Evolutionary conservation across 2,329 filamentous ascomycete species (phyloP).

Genomic region (Pyrenophora tritici-repentis): DNA sequence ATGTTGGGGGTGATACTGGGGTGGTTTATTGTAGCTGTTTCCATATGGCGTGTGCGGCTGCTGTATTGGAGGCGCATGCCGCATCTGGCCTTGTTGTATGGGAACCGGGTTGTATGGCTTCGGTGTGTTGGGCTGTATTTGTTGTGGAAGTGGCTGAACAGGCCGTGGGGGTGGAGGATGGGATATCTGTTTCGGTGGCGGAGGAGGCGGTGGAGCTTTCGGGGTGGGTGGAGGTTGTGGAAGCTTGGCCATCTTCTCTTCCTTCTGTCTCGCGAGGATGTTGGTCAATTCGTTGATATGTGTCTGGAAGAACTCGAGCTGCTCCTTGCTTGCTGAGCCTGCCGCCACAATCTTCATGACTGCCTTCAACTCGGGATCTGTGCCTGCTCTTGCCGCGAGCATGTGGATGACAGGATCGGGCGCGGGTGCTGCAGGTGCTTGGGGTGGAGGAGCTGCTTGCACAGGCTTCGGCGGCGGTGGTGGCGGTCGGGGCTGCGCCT

Average conservation of each 20-base stretch:
- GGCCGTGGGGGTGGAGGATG: conserved; percentile 22
- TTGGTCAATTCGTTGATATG: conserved; percentile 79
- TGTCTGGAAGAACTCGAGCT: conserved; percentile 75
- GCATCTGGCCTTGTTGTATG: conserved; percentile 16
- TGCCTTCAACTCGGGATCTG: conserved; percentile 72
- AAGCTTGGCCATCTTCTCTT: conserved; percentile 30
- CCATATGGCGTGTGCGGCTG: conserved; percentile 27
- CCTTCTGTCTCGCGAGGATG: conserved; percentile 52
- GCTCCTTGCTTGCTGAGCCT: conserved; percentile 71
- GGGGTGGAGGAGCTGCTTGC: conserved; percentile 29
- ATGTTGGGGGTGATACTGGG: conserved; percentile 30
- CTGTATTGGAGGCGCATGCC: conserved; percentile 25
- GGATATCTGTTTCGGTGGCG: conserved; percentile 16
- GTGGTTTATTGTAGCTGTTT: conserved; percentile 29
- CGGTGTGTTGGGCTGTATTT: conserved; percentile 8
- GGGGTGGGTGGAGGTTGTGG: conserved; percentile 23
- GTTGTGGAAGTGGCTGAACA: conserved; percentile 22
- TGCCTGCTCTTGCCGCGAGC: conserved; percentile 74
- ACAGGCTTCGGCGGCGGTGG: conserved; percentile 33
- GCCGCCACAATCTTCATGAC: conserved; percentile 84
- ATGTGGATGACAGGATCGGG: conserved; percentile 82
- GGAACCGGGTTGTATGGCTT: conserved; percentile 11
- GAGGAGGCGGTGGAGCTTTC: conserved; percentile 17
- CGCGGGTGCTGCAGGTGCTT: conserved; percentile 41
- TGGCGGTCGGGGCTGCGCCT: conserved; percentile 36